Evolutionary conservation across 345 rosid species (phyloP).

Genomic region (Brassica incana): DNA sequence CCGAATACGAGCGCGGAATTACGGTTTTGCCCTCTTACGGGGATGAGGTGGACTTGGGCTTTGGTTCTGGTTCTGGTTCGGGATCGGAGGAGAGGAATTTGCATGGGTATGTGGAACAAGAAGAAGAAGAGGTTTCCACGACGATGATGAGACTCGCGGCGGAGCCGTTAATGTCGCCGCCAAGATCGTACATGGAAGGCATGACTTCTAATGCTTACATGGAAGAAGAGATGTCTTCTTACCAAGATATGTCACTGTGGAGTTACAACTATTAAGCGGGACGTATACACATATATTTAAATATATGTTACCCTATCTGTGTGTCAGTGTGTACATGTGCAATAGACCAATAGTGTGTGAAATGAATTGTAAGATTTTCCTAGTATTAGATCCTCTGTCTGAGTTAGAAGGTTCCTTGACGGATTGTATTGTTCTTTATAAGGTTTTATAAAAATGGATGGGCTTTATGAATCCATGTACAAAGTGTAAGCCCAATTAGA

Average conservation of each 20-base stretch:
- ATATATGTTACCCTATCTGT: not conserved
- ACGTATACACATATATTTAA: not conserved
- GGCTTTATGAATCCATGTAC: constrained; percentile 6
- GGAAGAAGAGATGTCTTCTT: constrained; percentile 27
- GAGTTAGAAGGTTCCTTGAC: constrained; percentile 12
- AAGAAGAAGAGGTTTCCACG: constrained; percentile 20
- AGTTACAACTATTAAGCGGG: constrained; percentile 31
- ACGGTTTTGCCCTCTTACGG: constrained; percentile 26
- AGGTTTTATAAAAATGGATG: not conserved
- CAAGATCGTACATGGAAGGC: constrained; percentile 27
- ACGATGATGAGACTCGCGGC: constrained; percentile 46
- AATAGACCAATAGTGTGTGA: not conserved
- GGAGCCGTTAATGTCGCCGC: constrained; percentile 71
- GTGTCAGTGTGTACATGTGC: not conserved
- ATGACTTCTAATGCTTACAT: constrained; percentile 16
- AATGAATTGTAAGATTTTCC: not conserved
- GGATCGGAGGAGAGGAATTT: constrained; percentile 27
- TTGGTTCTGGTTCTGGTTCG: not conserved
- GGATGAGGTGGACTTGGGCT: constrained; percentile 18
- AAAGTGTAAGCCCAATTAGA: not conserved
- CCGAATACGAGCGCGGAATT: constrained; percentile 18
- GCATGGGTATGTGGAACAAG: constrained; percentile 14
- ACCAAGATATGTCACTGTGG: constrained; percentile 45
- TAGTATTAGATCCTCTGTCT: not conserved
- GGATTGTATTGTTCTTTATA: not conserved